phyloP scores from a whole-genome alignment of 805 yeast genomes.

The Starmerella geochares region DNA sequence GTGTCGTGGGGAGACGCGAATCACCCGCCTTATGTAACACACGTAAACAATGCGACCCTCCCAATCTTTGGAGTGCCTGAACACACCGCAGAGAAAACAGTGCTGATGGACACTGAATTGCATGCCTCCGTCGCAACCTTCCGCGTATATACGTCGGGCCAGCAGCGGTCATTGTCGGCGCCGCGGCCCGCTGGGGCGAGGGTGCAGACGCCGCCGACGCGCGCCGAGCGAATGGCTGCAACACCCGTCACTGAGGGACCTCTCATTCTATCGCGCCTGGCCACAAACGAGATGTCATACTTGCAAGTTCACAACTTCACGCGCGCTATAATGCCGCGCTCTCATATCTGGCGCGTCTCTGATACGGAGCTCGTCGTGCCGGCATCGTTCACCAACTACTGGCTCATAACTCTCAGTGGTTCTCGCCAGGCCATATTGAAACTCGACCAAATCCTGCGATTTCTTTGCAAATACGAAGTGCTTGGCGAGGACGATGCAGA shows the following conservation, averaged over 20 bases:
- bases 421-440: conserved; percentile 8
- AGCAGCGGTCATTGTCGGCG: neutral
- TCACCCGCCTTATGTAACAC: neutral
- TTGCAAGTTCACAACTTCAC: conserved; percentile 24
- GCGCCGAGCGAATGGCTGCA: conserved; percentile 19
- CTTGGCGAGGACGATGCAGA: neutral
- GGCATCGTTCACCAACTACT: conserved; percentile 23
- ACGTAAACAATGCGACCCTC: neutral
- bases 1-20: neutral
- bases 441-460: conserved; percentile 19
- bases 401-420: conserved; percentile 23
- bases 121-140: conserved; percentile 22
- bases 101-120: conserved; percentile 15
- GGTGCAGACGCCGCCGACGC: conserved; percentile 12
- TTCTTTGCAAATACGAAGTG: conserved; percentile 20
- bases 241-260: conserved; percentile 24
- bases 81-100: neutral
- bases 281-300: conserved; percentile 25
- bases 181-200: neutral
- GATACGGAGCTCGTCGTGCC: conserved; percentile 20
- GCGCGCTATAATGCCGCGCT: conserved; percentile 25
- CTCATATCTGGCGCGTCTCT: conserved; percentile 24
- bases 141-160: conserved; percentile 15
- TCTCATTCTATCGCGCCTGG: conserved; percentile 21
- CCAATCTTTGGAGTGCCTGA: neutral